A percentile compares a stretch with the other conserved stretches of the same genome.
These are phyloP conservation scores for Moniliophthora roreri DNA, from an alignment of 1,284 basidiomycete genomes.

Conservation along the genomic window DNA sequence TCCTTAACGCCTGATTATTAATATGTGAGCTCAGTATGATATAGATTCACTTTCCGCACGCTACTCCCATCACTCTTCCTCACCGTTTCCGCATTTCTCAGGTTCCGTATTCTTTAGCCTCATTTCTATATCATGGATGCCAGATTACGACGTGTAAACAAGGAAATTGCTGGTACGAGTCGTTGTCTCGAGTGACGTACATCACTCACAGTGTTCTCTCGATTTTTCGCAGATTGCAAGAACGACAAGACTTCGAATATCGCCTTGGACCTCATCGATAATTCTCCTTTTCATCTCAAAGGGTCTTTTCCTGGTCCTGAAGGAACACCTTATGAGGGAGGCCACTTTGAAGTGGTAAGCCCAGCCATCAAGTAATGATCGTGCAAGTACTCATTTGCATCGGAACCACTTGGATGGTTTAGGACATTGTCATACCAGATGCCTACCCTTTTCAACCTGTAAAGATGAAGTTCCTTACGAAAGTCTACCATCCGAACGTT, in stretches of 20 bases:
- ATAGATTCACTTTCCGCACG: too few relatives aligned
- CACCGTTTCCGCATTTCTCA: too few relatives aligned
- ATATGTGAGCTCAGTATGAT: too few relatives aligned
- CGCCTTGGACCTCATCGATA: conserved; percentile 82
- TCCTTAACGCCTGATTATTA: too few relatives aligned
- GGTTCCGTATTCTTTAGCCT: too few relatives aligned
- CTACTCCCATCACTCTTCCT: too few relatives aligned
- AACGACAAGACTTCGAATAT: conserved; percentile 90
- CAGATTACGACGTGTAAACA: conserved; percentile 85
- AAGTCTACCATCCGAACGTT: conserved; percentile 97
- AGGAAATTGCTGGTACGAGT: conserved; percentile 81
- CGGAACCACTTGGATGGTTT: not conserved
- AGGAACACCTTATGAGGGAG: conserved; percentile 93
- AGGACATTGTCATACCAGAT: conserved; percentile 96
- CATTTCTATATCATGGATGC: conserved; percentile 64
- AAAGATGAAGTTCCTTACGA: conserved; percentile 98
- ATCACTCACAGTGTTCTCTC: not conserved
- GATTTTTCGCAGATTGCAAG: conserved; percentile 74
- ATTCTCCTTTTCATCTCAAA: conserved; percentile 85
- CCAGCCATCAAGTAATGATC: not conserved
- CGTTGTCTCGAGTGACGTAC: not conserved
- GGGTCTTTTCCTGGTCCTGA: conserved; percentile 92
- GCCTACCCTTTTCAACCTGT: conserved; percentile 96
- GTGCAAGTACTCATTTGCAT: not conserved
- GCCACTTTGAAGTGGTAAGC: conserved; percentile 89